Percentiles rank a stretch among this genome's conserved stretches.
These are phyloP conservation scores for Cercospora nicotianae DNA, from an alignment of 2,329 filamentous ascomycete genomes.

Conservation along the genomic window DNA sequence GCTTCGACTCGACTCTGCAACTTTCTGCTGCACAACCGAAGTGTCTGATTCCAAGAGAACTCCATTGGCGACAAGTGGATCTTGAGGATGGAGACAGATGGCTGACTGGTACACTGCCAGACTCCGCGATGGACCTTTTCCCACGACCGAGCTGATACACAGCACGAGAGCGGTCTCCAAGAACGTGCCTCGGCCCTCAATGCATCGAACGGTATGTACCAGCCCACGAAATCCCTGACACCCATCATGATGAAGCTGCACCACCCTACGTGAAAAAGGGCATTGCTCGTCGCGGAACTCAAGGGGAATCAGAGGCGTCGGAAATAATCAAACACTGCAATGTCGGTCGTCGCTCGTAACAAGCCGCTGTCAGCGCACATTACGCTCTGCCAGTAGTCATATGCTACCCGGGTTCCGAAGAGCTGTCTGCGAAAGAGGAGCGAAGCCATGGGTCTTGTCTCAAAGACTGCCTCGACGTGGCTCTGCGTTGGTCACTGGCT, in stretches of 20 bases:
- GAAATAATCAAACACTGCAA: neutral
- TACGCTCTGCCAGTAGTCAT: neutral
- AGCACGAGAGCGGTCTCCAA: neutral
- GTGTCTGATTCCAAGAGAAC: neutral
- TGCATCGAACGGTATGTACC: neutral
- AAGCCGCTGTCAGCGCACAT: neutral
- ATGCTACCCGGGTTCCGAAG: neutral
- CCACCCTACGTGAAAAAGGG: neutral
- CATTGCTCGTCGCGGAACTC: neutral
- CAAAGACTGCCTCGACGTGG: neutral
- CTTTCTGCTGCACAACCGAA: neutral
- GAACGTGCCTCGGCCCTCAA: neutral
- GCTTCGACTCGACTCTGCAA: conserved; percentile 5
- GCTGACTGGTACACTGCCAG: neutral
- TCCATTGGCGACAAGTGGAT: neutral
- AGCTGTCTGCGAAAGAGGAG: neutral
- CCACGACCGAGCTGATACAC: neutral
- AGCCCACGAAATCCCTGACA: no score
- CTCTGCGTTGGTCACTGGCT: neutral
- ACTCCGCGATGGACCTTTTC: neutral
- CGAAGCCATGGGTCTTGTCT: neutral
- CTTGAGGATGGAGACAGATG: neutral
- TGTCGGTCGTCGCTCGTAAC: neutral
- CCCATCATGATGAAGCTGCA: conserved; percentile 1
- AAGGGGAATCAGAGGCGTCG: neutral